Evolutionary conservation across 2,329 filamentous ascomycete genomes (phyloP).

Genomic region (Tetracladium maxilliforme): DNA sequence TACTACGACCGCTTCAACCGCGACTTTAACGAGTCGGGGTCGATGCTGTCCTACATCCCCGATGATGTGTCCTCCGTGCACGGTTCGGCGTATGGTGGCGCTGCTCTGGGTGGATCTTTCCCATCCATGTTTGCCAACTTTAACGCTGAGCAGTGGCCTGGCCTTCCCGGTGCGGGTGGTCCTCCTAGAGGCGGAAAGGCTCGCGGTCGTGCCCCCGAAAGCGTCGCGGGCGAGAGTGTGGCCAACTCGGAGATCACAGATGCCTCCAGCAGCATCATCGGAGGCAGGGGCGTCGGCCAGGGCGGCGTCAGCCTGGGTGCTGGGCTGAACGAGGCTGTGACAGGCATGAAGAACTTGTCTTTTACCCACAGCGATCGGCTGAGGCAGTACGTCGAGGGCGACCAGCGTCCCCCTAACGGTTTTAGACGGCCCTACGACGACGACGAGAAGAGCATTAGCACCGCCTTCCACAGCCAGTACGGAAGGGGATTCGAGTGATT

Average conservation of each 20-base stretch:
- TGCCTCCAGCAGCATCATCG: slow-evolving; percentile 62
- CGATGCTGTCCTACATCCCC: slow-evolving; percentile 87
- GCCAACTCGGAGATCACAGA: slow-evolving; percentile 86
- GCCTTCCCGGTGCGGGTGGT: slow-evolving; percentile 62
- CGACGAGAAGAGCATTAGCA: slow-evolving; percentile 90
- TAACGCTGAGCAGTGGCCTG: slow-evolving; percentile 75
- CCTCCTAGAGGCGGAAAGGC: slow-evolving; percentile 46
- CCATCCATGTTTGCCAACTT: slow-evolving; percentile 95
- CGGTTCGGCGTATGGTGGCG: slow-evolving; percentile 76
- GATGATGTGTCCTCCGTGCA: slow-evolving; percentile 96
- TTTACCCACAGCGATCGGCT: slow-evolving; percentile 79
- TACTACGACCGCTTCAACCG: slow-evolving; percentile 11
- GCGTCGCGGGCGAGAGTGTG: slow-evolving; percentile 81
- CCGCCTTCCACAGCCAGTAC: slow-evolving; percentile 91
- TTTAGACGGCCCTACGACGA: slow-evolving; percentile 50
- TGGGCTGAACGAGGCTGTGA: slow-evolving; percentile 57
- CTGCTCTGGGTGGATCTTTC: slow-evolving; percentile 65
- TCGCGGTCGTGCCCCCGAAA: slow-evolving; percentile 55
- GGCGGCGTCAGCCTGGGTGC: slow-evolving; percentile 77
- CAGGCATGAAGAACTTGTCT: slow-evolving; percentile 54
- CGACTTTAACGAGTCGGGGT: slow-evolving; percentile 51
- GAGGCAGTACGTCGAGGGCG: slow-evolving; percentile 86
- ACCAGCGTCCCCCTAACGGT: slow-evolving; percentile 44
- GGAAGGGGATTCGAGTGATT: slow-evolving; percentile 31
- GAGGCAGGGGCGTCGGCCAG: slow-evolving; percentile 60